These are phyloP conservation scores for Cylindrotheca fusiformis DNA, from an alignment of 108 stramenopile species.

Conservation along the genomic window DNA sequence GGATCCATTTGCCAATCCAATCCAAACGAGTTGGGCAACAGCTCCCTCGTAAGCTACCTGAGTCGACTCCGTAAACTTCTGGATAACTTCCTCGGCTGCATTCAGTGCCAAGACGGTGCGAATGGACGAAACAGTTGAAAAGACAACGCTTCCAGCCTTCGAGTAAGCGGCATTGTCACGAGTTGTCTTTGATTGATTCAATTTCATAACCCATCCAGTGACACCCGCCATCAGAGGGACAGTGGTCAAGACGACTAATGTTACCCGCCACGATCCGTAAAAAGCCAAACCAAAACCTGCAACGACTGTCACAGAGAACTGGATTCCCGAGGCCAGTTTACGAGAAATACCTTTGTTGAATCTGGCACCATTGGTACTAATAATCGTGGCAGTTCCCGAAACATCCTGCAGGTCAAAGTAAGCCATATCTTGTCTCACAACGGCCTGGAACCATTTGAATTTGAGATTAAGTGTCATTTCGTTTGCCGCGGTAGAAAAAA, in stretches of 20 bases:
- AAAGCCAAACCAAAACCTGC: conserved; percentile 40
- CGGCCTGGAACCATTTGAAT: conserved; percentile 40
- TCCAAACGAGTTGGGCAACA: conserved; percentile 5
- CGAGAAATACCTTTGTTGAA: conserved; percentile 31
- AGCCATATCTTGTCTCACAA: conserved; percentile 54
- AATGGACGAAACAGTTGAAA: conserved; percentile 34
- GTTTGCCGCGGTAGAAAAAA: conserved; percentile 36
- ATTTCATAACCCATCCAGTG: conserved; percentile 20
- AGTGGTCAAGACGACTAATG: conserved; percentile 29
- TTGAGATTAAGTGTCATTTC: conserved; percentile 39
- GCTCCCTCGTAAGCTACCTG: conserved; percentile 32
- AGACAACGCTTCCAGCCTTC: conserved; percentile 44
- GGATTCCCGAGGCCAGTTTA: conserved; percentile 37
- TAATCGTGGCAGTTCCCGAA: conserved; percentile 36
- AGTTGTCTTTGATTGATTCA: conserved; percentile 26
- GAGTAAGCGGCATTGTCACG: conserved; percentile 36
- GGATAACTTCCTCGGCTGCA: conserved; percentile 39
- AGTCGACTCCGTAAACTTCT: conserved; percentile 37
- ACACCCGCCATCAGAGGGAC: conserved; percentile 35
- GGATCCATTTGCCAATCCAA: conserved; percentile 47
- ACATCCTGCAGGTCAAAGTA: conserved; percentile 54
- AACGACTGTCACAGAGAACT: conserved; percentile 31
- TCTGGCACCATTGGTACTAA: conserved; percentile 34
- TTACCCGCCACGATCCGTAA: conserved; percentile 30
- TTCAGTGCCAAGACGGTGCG: conserved; percentile 54